Percentiles rank a stretch among this genome's conserved stretches.
phyloP scores from a whole-genome alignment of 1,284 basidiomycete species.

The Trametes hirsuta region DNA sequence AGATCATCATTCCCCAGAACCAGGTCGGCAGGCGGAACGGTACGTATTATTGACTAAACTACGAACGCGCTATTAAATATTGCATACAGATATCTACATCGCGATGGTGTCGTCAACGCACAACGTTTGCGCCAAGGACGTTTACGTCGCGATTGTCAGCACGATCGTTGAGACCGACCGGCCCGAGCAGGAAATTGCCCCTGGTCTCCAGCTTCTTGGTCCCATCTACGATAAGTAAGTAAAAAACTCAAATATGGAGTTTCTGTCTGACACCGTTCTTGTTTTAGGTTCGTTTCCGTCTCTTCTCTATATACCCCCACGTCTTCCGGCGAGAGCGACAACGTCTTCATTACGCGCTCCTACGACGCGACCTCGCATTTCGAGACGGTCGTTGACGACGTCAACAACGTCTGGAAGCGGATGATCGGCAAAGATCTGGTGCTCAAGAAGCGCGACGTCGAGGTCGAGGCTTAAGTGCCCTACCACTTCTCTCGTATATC shows the following conservation, averaged over 20 bases:
- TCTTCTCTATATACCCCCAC: constrained; percentile 91
- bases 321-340: constrained; percentile 78
- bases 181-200: constrained; percentile 91
- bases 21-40: constrained; percentile 95
- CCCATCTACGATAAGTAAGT: constrained; percentile 93
- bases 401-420: constrained; percentile 91
- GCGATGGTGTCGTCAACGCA: constrained; percentile 97
- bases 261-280: constrained; percentile 3
- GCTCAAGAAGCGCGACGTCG: constrained; percentile 83
- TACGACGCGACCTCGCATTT: constrained; percentile 99
- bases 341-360: constrained; percentile 96
- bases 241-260: not conserved
- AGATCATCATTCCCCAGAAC: constrained; percentile 99
- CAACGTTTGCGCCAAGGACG: constrained; percentile 94
- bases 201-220: constrained; percentile 92
- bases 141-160: constrained; percentile 97
- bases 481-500: constrained; percentile 14
- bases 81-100: constrained; percentile 90
- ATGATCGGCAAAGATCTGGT: constrained; percentile 77
- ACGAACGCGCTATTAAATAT: not conserved
- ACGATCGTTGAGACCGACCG: constrained; percentile 96
- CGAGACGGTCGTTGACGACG: constrained; percentile 96
- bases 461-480: constrained; percentile 55
- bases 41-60: constrained; percentile 40
- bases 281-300: constrained; percentile 84